phyloP scores from a whole-genome alignment of 192 early-diverging fungal genomes.

The Spinellus fusiger region DNA sequence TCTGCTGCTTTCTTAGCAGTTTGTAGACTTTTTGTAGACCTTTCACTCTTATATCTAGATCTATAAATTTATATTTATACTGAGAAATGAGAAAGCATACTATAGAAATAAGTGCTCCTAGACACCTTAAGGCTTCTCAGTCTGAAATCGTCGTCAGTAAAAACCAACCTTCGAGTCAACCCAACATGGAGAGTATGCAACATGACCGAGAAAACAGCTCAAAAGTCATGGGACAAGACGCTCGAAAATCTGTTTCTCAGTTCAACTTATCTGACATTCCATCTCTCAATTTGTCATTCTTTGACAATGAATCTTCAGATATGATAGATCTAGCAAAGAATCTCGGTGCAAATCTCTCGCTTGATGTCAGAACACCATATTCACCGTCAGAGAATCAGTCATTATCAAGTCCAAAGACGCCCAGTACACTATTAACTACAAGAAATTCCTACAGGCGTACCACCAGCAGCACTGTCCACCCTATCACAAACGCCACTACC shows the following conservation, averaged over 20 bases:
- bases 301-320: slow-evolving; percentile 32
- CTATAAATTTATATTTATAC: too few species aligned
- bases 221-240: not conserved
- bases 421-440: not conserved
- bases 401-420: slow-evolving; percentile 10
- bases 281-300: slow-evolving; percentile 27
- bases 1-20: not conserved
- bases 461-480: too few species aligned
- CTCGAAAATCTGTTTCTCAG: not conserved
- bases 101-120: not conserved
- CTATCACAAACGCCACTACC: too few species aligned
- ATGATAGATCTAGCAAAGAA: slow-evolving; percentile 27
- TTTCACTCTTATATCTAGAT: too few species aligned
- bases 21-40: not conserved
- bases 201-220: not conserved
- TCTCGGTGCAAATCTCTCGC: slow-evolving; percentile 20
- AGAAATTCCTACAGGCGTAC: too few species aligned
- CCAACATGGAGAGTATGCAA: not conserved
- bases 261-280: slow-evolving; percentile 11
- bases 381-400: slow-evolving; percentile 13
- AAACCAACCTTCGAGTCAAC: not conserved
- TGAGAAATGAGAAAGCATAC: not conserved
- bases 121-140: not conserved
- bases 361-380: not conserved
- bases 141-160: not conserved